A percentile compares a stretch with the other conserved stretches of the same genome.
Evolutionary conservation across 2,329 filamentous ascomycete species (phyloP).

Genomic region (Neonectria sp.): DNA sequence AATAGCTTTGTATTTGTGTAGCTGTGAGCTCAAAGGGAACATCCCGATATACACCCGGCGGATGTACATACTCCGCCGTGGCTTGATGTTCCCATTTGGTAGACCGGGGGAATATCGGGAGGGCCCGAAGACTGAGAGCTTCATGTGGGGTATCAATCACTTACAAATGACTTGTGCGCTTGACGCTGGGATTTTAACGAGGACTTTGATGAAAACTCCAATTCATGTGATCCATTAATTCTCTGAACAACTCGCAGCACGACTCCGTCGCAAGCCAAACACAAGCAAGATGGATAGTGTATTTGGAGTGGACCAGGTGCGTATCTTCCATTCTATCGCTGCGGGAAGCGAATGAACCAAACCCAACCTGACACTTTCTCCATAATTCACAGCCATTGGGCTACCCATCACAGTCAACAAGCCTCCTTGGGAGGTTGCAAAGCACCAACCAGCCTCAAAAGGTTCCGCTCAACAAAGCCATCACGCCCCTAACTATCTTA

Average conservation of each 20-base stretch:
- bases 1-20: too few species aligned
- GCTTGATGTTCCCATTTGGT: background rate
- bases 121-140: background rate
- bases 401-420: conserved; percentile 21
- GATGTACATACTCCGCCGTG: too few species aligned
- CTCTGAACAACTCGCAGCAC: too few species aligned
- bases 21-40: too few species aligned
- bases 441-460: background rate
- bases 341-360: background rate
- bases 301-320: background rate
- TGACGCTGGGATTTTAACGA: too few species aligned
- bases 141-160: background rate
- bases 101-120: conserved; percentile 4
- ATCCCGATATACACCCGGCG: conserved; percentile 10
- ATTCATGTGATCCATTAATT: too few species aligned
- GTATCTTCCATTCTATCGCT: background rate
- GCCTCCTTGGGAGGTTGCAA: conserved; percentile 13
- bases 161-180: conserved; percentile 1
- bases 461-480: background rate
- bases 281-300: background rate
- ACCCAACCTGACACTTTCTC: background rate
- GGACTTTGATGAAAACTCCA: too few species aligned
- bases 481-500: conserved; percentile 6
- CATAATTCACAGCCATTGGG: background rate
- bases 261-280: background rate